Evolutionary conservation across 352 stramenopile genomes (phyloP), one percentile per base, ranked within the genome.

Genomic region (Globisporangium irregulare): DNA sequence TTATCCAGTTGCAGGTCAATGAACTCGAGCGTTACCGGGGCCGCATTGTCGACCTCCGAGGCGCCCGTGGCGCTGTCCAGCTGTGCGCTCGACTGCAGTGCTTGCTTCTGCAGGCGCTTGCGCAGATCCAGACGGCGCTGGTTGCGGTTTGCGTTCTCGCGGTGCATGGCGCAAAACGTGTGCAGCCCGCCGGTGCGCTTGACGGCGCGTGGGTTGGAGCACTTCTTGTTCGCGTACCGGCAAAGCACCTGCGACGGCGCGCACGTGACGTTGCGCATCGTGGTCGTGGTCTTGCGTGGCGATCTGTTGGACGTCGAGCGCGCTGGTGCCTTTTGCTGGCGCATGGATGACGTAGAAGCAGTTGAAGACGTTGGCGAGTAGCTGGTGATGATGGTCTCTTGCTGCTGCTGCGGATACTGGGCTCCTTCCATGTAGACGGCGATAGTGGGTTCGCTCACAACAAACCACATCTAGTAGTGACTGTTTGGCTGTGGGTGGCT

Each of bases 121-220:
- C 73, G 74, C 32, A 56, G 53, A 20, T 77, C 72, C 38, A 73
- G 53, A 25, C 72, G 73, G n/a, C 72, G 68, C 61, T 77, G 72
- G 36, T 64, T 73, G 22, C 69, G 69, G 61, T 66, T 66, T 24
- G 61, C 61, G 32, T 74, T 86, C 66, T 71, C 71, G 18, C 78
- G 75, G 62, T 86, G 78, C 38, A 76, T 72, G 62, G 81, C 77
- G 58, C 78, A 86, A 15, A 86, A 67, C 6, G 78, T 81, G 66
- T 86, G 78, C 34, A 82, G 68, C 50, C 77, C 74, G 20, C 78
- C 78, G 20, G 81, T 81, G 58, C 76, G 75, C 64, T 86, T 86
- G 51, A 83, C 59, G 24, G 75, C 75, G 29, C 75, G 75, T 14
- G 59, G 55, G 41, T 86, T 71, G 43, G 70, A 65, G 63, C 78